Evolutionary conservation across 1,284 basidiomycete species (phyloP).

Genomic region (Serendipita sp.): DNA sequence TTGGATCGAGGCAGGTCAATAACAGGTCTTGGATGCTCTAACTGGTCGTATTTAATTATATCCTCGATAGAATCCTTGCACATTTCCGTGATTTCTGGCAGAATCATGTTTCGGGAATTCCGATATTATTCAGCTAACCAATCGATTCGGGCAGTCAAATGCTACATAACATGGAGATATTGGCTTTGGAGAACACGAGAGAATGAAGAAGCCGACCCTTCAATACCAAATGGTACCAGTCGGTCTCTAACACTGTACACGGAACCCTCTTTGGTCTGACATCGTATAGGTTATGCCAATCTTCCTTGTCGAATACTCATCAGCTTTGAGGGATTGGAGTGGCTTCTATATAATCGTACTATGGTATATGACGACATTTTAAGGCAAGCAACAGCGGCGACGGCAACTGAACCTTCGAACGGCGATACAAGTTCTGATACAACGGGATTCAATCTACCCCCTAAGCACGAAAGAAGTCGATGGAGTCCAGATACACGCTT

Average conservation of each 20-base stretch:
- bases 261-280: no score
- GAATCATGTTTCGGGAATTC: slow-evolving; percentile 74
- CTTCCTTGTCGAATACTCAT: slow-evolving; percentile 66
- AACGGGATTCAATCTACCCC: slow-evolving; percentile 6
- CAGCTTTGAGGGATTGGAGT: slow-evolving; percentile 71
- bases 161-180: slow-evolving; percentile 79
- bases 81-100: slow-evolving; percentile 74
- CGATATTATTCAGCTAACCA: slow-evolving; percentile 84
- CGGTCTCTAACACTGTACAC: background rate
- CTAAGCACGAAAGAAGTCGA: background rate
- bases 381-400: slow-evolving; percentile 18
- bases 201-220: slow-evolving; percentile 49
- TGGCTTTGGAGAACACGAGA: slow-evolving; percentile 67
- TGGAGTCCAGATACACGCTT: slow-evolving; percentile 6
- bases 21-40: background rate
- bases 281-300: slow-evolving; percentile 15
- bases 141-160: slow-evolving; percentile 67
- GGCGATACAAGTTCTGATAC: slow-evolving; percentile 18
- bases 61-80: slow-evolving; percentile 60
- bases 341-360: slow-evolving; percentile 81
- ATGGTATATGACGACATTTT: slow-evolving; percentile 77
- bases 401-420: slow-evolving; percentile 13
- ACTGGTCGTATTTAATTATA: background rate
- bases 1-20: slow-evolving; percentile 64
- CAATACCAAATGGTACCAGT: slow-evolving; percentile 18